Evolutionary conservation across 148 eudicot species (phyloP).

Genomic region (Polygonum maritimum): DNA sequence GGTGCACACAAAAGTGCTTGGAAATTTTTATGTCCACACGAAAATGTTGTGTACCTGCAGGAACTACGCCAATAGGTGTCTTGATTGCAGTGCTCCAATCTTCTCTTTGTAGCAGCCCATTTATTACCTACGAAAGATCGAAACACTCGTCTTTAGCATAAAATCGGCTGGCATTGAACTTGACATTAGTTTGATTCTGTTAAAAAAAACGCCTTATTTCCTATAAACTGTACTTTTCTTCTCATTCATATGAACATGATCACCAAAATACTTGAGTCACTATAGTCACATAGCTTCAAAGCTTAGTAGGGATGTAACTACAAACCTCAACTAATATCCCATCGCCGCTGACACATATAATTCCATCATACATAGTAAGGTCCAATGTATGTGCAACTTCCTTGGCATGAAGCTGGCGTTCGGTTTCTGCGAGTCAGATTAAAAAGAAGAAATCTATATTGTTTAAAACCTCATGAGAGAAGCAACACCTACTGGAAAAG

Average conservation of each 20-base stretch:
- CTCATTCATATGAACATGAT: neutral
- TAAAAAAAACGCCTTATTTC: neutral
- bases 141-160: constrained; percentile 14
- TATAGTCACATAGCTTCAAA: neutral
- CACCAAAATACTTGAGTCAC: neutral
- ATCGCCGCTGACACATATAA: constrained; percentile 94
- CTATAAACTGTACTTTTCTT: neutral
- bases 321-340: constrained; percentile 84
- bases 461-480: neutral
- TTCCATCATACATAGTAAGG: constrained; percentile 69
- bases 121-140: constrained; percentile 73
- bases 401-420: constrained; percentile 75
- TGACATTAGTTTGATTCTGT: neutral
- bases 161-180: neutral
- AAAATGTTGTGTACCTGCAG: constrained; percentile 52
- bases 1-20: neutral
- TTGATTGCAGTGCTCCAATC: constrained; percentile 85
- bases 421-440: constrained; percentile 46
- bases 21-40: neutral
- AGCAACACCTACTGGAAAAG: neutral
- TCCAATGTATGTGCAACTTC: constrained; percentile 63
- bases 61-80: constrained; percentile 83
- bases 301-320: constrained; percentile 1
- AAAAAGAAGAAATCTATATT: neutral
- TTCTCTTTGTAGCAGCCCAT: constrained; percentile 78